Conservation (phyloP, 208 protist species). For the Leishmania guyanensis region DNA sequence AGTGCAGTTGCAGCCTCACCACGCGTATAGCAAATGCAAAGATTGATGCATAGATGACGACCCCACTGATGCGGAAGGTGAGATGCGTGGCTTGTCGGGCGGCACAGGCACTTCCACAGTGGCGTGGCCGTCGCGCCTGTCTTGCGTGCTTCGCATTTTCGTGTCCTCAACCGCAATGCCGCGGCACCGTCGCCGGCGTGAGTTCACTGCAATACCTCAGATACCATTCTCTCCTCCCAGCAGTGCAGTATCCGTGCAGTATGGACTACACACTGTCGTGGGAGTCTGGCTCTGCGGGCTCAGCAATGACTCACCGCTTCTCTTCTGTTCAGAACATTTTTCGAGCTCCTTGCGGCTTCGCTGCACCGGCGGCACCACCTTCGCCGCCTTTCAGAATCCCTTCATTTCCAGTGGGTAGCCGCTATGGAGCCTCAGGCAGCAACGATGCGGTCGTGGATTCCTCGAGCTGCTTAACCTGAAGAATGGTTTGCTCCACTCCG, state of each 20-base stretch:
- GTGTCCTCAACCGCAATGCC: constrained; percentile 14
- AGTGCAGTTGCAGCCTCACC: too few relatives aligned
- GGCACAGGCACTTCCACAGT: neutral
- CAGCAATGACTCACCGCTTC: too few relatives aligned
- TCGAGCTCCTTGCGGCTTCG: too few relatives aligned
- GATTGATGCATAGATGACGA: neutral
- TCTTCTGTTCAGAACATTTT: too few relatives aligned
- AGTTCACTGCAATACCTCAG: neutral
- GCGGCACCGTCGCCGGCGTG: constrained; percentile 3
- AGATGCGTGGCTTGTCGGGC: neutral
- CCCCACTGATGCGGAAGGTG: neutral
- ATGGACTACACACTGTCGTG: too few relatives aligned
- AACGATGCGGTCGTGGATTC: neutral
- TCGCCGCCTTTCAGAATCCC: too few relatives aligned
- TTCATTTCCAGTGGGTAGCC: too few relatives aligned
- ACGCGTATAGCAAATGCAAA: neutral
- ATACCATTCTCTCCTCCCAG: neutral
- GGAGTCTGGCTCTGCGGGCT: too few relatives aligned
- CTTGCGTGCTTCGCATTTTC: constrained; percentile 9
- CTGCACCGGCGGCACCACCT: too few relatives aligned
- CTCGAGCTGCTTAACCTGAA: neutral
- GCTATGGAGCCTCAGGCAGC: neutral
- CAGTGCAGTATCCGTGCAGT: too few relatives aligned
- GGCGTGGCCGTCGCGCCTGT: neutral
- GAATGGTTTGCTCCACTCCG: neutral